These are phyloP conservation scores for Coemansia sp. DNA, from an alignment of 192 early-diverging fungal species.

Conservation along the genomic window DNA sequence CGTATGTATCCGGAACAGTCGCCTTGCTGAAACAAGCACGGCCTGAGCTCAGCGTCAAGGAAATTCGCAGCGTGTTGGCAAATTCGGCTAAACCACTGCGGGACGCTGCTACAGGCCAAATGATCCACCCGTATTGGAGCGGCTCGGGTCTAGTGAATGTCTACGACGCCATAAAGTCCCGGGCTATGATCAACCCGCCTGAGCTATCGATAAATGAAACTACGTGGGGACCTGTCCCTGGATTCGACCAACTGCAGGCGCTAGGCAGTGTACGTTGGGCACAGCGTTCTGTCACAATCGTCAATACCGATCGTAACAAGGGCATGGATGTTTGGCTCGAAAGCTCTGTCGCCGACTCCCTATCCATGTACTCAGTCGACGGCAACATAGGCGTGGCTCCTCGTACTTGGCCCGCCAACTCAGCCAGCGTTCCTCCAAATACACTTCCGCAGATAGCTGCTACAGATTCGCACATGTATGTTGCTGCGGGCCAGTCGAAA, in stretches of 20 bases:
- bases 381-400: conserved; percentile 18
- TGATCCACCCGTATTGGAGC: conserved; percentile 53
- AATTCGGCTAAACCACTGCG: conserved; percentile 59
- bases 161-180: conserved; percentile 59
- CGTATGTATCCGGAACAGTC: conserved; percentile 69
- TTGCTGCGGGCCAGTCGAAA: conserved; percentile 34
- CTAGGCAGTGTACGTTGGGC: conserved; percentile 18
- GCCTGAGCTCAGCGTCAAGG: conserved; percentile 29
- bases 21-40: conserved; percentile 65
- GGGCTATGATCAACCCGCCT: conserved; percentile 58
- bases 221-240: background rate
- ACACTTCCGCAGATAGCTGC: conserved; percentile 18
- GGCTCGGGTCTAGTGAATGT: conserved; percentile 78
- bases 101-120: conserved; percentile 38
- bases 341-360: conserved; percentile 25
- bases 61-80: conserved; percentile 41
- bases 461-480: background rate
- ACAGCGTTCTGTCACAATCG: conserved; percentile 25
- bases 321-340: conserved; percentile 15
- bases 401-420: conserved; percentile 23
- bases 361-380: conserved; percentile 38
- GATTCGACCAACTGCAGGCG: background rate
- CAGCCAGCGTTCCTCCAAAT: background rate
- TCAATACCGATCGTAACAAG: conserved; percentile 28
- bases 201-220: conserved; percentile 59